phyloP scores from a whole-genome alignment of 2,329 filamentous ascomycete genomes.

The Aureobasidium sp. region DNA sequence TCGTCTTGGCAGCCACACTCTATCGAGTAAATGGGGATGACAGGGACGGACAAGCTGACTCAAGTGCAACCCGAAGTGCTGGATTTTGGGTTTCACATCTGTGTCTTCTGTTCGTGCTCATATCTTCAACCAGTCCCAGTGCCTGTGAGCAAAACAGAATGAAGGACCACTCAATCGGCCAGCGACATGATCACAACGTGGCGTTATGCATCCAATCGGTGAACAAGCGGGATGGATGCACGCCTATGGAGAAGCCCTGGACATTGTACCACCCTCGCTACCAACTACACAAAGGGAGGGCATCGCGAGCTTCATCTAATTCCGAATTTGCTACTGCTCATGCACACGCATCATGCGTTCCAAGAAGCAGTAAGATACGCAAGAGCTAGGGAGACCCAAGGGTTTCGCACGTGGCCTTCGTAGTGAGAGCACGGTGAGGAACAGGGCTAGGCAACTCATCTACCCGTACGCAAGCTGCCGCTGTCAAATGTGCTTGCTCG shows the following conservation, averaged over 20 bases:
- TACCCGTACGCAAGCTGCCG: constrained; percentile 9
- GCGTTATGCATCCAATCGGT: constrained; percentile 12
- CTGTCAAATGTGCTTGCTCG: constrained; percentile 10
- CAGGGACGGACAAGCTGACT: constrained; percentile 5
- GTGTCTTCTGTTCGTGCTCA: background rate
- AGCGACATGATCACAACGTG: constrained; percentile 13
- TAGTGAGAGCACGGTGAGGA: background rate
- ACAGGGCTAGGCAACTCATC: background rate
- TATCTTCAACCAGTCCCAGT: background rate
- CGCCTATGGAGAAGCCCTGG: background rate
- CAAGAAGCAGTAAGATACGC: background rate
- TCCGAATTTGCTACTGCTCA: constrained; percentile 1
- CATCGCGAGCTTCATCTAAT: background rate
- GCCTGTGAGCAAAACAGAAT: background rate
- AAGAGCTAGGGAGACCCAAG: background rate
- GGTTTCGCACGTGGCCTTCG: background rate
- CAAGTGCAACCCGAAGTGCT: constrained; percentile 4
- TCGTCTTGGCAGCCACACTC: constrained; percentile 8
- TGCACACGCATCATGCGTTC: background rate
- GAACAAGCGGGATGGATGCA: constrained; percentile 5
- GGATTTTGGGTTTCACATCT: background rate
- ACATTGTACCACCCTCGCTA: constrained; percentile 11
- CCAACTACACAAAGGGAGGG: background rate
- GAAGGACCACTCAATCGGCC: background rate
- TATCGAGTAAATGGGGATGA: constrained; percentile 5